These are phyloP conservation scores for Scheffersomyces amazonensis DNA, from an alignment of 805 yeast species.

Conservation along the genomic window DNA sequence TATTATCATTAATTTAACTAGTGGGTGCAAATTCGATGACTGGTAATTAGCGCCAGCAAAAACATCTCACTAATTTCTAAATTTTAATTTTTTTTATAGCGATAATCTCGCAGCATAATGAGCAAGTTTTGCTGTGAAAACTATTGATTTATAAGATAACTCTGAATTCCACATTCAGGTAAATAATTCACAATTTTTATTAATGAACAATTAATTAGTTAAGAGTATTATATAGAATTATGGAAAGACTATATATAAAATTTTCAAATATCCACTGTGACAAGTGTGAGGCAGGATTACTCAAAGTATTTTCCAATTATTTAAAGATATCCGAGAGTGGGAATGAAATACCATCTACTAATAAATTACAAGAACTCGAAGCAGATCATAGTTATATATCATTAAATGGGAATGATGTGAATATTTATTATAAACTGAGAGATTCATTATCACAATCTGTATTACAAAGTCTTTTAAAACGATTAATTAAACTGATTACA, in stretches of 20 bases:
- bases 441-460: slow-evolving; percentile 1
- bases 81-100: background rate
- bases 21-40: too few species aligned
- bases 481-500: slow-evolving; percentile 22
- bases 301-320: slow-evolving; percentile 17
- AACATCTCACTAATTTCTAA: background rate
- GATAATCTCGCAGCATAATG: background rate
- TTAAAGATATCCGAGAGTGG: slow-evolving; percentile 6
- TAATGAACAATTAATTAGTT: too few species aligned
- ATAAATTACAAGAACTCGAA: background rate
- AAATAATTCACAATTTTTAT: too few species aligned
- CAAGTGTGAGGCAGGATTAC: slow-evolving; percentile 45
- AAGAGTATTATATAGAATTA: too few species aligned
- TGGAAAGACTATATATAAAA: slow-evolving; percentile 19
- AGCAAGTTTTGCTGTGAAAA: background rate
- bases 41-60: too few species aligned
- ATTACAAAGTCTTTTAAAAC: slow-evolving; percentile 13
- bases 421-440: slow-evolving; percentile 16
- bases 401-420: slow-evolving; percentile 21
- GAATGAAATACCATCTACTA: slow-evolving; percentile 2
- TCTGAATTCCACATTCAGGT: too few species aligned
- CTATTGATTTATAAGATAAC: too few species aligned
- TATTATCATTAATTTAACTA: too few species aligned
- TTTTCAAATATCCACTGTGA: slow-evolving; percentile 55
- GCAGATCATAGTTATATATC: slow-evolving; percentile 10